Conservation (phyloP, 306 rosid species). For the Medicago lupulina region DNA sequence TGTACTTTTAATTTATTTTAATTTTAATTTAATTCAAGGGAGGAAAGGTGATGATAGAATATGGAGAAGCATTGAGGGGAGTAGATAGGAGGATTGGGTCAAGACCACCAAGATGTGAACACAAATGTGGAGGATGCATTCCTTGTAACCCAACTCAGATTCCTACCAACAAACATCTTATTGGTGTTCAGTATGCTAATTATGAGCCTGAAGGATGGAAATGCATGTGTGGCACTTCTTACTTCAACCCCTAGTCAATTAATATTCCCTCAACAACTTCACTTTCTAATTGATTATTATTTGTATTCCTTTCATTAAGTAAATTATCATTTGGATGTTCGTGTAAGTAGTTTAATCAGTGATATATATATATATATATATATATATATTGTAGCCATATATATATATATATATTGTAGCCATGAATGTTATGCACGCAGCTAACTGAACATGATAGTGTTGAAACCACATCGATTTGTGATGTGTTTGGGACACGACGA, state of each 20-base stretch:
- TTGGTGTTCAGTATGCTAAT: constrained; percentile 43
- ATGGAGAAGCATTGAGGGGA: constrained; percentile 40
- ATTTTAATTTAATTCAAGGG: not conserved
- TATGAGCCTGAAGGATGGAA: constrained; percentile 56
- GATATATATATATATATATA: too few relatives aligned
- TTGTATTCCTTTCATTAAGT: too few relatives aligned
- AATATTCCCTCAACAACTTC: too few relatives aligned
- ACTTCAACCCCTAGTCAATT: constrained; percentile 40
- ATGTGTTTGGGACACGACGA: too few relatives aligned
- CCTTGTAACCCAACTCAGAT: constrained; percentile 49
- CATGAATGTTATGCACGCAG: too few relatives aligned
- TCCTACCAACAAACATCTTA: constrained; percentile 41
- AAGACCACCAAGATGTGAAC: constrained; percentile 53
- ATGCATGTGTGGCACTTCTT: constrained; percentile 51
- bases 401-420: too few relatives aligned
- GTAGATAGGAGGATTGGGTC: constrained; percentile 41
- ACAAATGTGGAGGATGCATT: constrained; percentile 49
- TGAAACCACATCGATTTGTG: too few relatives aligned
- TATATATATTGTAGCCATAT: too few relatives aligned
- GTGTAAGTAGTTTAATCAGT: too few relatives aligned
- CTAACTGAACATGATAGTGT: too few relatives aligned
- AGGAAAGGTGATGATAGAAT: constrained; percentile 12
- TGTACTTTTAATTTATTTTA: not conserved
- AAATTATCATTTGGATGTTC: too few relatives aligned
- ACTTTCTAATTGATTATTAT: too few relatives aligned